These are phyloP conservation scores for Candida vartiovaarae DNA, from an alignment of 805 yeast species.

Conservation along the genomic window DNA sequence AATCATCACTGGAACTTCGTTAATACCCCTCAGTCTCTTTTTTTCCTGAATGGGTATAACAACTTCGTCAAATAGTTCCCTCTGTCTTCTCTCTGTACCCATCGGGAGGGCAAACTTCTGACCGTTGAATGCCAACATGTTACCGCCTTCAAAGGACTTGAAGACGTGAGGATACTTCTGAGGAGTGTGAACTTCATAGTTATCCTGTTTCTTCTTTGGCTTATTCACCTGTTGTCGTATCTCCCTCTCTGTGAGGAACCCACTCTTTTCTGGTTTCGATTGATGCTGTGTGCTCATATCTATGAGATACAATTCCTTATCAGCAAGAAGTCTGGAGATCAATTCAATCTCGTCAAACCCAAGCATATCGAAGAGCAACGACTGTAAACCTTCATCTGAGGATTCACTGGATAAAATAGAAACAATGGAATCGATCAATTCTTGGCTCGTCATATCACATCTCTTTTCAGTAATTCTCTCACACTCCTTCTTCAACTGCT, in stretches of 20 bases:
- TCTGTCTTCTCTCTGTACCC: constrained; percentile 66
- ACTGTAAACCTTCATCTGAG: constrained; percentile 58
- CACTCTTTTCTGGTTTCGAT: constrained; percentile 19
- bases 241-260: constrained; percentile 45
- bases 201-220: constrained; percentile 44
- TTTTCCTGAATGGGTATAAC: constrained; percentile 69
- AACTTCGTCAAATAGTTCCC: constrained; percentile 69
- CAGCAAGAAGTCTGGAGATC: constrained; percentile 53
- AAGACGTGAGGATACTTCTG: constrained; percentile 83
- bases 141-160: constrained; percentile 59
- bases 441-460: constrained; percentile 29
- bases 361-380: constrained; percentile 65
- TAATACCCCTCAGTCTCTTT: constrained; percentile 29
- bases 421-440: constrained; percentile 22
- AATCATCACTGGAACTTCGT: constrained; percentile 47
- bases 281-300: constrained; percentile 18
- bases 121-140: constrained; percentile 71
- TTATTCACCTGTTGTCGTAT: constrained; percentile 45
- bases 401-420: constrained; percentile 29
- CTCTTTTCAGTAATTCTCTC: constrained; percentile 28
- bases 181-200: constrained; percentile 35
- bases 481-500: constrained; percentile 18
- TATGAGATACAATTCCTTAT: constrained; percentile 28
- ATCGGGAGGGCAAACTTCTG: constrained; percentile 71
- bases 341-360: constrained; percentile 86